A percentile compares a stretch with the other conserved stretches of the same genome.
Evolutionary conservation across 139 green algal genomes (phyloP).

Genomic region (Chlorella vulgaris): DNA sequence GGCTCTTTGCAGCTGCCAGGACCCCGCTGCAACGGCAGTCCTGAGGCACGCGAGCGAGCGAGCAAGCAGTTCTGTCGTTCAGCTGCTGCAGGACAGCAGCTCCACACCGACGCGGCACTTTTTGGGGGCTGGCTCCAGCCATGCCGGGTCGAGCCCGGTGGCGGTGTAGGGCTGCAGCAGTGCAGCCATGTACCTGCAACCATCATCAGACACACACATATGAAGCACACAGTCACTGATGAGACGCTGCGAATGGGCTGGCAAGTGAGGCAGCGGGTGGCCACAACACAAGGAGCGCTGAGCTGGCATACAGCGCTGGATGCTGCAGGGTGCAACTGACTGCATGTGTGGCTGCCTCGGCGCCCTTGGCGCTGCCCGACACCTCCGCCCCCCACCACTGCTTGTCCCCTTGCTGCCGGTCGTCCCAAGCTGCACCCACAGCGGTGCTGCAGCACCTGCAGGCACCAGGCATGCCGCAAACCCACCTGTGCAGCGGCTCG

Average conservation of each 20-base stretch:
- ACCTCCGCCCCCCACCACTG: too few species aligned
- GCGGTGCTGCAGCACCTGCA: not conserved
- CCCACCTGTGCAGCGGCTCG: slow-evolving; percentile 41
- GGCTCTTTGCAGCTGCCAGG: not conserved
- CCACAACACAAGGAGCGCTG: too few species aligned
- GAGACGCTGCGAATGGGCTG: not conserved
- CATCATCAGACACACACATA: not conserved
- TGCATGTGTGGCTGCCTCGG: too few species aligned
- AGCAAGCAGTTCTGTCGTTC: not conserved
- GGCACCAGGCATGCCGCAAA: slow-evolving; percentile 1
- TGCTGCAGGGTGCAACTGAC: too few species aligned
- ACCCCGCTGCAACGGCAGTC: not conserved
- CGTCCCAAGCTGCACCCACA: not conserved
- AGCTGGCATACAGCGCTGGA: too few species aligned
- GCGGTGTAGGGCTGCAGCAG: slow-evolving; percentile 65
- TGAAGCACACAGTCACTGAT: not conserved
- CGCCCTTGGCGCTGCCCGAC: too few species aligned
- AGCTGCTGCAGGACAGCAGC: slow-evolving; percentile 71
- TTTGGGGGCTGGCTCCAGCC: slow-evolving; percentile 49
- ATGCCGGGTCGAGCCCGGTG: slow-evolving; percentile 60
- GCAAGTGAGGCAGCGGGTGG: not conserved
- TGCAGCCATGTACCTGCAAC: slow-evolving; percentile 44
- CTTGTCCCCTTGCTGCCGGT: too few species aligned
- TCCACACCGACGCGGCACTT: slow-evolving; percentile 75
- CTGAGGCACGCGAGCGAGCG: not conserved